phyloP scores from a whole-genome alignment of 2,329 filamentous ascomycete species.

The Elsinoe ampelina region DNA sequence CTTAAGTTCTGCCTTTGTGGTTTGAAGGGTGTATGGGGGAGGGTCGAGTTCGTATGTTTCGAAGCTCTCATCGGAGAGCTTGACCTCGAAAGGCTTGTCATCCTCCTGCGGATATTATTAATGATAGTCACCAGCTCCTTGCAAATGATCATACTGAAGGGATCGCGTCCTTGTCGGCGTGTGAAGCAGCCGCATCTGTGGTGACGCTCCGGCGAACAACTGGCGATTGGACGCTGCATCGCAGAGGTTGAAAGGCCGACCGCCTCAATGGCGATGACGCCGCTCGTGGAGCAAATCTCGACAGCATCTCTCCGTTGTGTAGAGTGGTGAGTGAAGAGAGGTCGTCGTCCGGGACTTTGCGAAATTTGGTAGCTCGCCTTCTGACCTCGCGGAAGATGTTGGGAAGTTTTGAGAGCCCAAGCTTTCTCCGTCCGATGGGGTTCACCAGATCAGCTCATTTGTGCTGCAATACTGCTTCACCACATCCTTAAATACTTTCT shows the following conservation, averaged over 20 bases:
- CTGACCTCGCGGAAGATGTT: conserved; percentile 3
- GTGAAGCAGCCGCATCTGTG: conserved; percentile 86
- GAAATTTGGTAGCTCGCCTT: conserved; percentile 5
- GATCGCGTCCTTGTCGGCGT: conserved; percentile 69
- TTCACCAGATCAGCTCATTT: conserved; percentile 10
- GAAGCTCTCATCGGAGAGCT: conserved; percentile 95
- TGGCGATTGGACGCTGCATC: conserved; percentile 37
- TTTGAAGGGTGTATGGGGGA: conserved; percentile 81
- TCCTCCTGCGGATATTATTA: conserved; percentile 57
- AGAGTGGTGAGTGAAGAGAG: not conserved
- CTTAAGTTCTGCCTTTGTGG: conserved; percentile 97
- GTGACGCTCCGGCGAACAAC: conserved; percentile 68
- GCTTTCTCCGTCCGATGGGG: conserved; percentile 11
- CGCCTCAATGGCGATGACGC: conserved; percentile 26
- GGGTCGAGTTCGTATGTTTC: conserved; percentile 99
- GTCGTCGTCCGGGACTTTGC: not conserved
- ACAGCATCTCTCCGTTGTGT: conserved; percentile 27
- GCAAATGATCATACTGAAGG: conserved; percentile 47
- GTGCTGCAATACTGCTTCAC: not conserved
- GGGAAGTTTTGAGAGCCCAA: conserved; percentile 13
- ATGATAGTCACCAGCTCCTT: not conserved
- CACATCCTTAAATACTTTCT: not conserved
- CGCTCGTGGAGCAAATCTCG: conserved; percentile 29
- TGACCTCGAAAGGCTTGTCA: conserved; percentile 84
- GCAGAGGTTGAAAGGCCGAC: conserved; percentile 26